phyloP scores from a whole-genome alignment of 2,329 filamentous ascomycete genomes.

The Aspergillus pseudoglaucus region DNA sequence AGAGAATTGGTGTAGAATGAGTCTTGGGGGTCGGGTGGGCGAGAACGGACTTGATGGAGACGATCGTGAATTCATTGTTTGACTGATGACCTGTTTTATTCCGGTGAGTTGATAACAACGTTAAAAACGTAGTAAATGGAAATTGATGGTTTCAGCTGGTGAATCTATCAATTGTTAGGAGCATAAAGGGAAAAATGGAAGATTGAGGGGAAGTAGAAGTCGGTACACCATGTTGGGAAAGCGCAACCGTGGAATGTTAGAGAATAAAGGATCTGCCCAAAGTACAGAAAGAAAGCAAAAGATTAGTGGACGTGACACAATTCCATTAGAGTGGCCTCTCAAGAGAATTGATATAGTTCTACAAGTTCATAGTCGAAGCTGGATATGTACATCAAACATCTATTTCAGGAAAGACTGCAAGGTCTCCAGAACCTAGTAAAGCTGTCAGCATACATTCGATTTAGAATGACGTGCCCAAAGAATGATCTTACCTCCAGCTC shows the following conservation, averaged over 20 bases:
- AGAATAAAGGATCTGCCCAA: background rate
- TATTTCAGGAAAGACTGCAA: constrained; percentile 46
- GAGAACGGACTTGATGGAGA: background rate
- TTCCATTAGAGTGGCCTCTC: constrained; percentile 4
- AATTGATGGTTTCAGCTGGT: background rate
- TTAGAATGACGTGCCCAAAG: too few relatives aligned
- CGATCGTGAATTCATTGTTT: background rate
- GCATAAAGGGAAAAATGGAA: background rate
- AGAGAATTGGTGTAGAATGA: background rate
- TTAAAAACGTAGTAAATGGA: background rate
- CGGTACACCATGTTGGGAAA: background rate
- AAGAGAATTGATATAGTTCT: constrained; percentile 35
- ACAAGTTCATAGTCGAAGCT: constrained; percentile 28
- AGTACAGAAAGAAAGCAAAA: background rate
- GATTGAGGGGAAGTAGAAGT: background rate
- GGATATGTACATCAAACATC: constrained; percentile 36
- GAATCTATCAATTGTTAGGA: background rate
- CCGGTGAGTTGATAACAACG: background rate
- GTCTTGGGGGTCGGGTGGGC: background rate
- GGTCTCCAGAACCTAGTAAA: constrained; percentile 42
- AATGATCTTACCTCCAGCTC: constrained; percentile 73
- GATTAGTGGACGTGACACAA: background rate
- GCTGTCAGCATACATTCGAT: constrained; percentile 2
- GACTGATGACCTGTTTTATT: background rate
- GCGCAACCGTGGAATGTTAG: background rate